phyloP scores from a whole-genome alignment of 805 yeast species.

The Cyberlindnera veronae region DNA sequence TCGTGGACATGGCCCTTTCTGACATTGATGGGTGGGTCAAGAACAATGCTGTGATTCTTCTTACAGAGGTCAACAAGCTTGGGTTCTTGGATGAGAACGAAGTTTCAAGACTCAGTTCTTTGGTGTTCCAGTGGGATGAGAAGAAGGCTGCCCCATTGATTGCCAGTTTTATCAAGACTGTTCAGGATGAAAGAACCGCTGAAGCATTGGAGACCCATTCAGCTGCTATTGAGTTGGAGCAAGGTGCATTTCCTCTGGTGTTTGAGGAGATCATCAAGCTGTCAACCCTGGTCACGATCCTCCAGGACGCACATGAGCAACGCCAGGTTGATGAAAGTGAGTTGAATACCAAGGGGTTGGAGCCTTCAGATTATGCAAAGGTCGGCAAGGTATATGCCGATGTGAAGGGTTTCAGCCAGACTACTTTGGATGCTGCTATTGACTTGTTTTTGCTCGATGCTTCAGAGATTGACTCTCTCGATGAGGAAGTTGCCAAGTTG shows the following conservation, averaged over 20 bases:
- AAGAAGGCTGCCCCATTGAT: slow-evolving; percentile 40
- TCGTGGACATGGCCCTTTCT: slow-evolving; percentile 57
- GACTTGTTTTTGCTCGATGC: slow-evolving; percentile 43
- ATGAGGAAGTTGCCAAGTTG: slow-evolving; percentile 30
- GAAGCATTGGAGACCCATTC: slow-evolving; percentile 36
- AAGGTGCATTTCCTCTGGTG: slow-evolving; percentile 26
- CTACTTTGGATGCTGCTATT: slow-evolving; percentile 32
- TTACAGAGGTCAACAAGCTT: slow-evolving; percentile 51
- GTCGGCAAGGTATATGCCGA: slow-evolving; percentile 34
- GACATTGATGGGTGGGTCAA: slow-evolving; percentile 58
- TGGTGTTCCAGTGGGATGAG: slow-evolving; percentile 35
- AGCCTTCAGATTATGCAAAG: slow-evolving; percentile 13
- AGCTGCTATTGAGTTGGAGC: slow-evolving; percentile 28
- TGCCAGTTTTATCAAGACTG: slow-evolving; percentile 49
- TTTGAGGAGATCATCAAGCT: slow-evolving; percentile 29
- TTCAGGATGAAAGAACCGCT: slow-evolving; percentile 38
- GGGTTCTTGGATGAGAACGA: slow-evolving; percentile 68
- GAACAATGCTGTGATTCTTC: slow-evolving; percentile 44
- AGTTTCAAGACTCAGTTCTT: slow-evolving; percentile 38
- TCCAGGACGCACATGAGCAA: slow-evolving; percentile 29
- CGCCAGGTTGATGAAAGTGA: slow-evolving; percentile 3
- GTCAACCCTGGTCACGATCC: slow-evolving; percentile 26
- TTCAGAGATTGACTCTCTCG: slow-evolving; percentile 32
- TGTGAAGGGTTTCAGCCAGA: slow-evolving; percentile 5
- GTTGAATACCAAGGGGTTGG: slow-evolving; percentile 8